phyloP scores from a whole-genome alignment of 108 stramenopile species.

The Chaetoceros muelleri region DNA sequence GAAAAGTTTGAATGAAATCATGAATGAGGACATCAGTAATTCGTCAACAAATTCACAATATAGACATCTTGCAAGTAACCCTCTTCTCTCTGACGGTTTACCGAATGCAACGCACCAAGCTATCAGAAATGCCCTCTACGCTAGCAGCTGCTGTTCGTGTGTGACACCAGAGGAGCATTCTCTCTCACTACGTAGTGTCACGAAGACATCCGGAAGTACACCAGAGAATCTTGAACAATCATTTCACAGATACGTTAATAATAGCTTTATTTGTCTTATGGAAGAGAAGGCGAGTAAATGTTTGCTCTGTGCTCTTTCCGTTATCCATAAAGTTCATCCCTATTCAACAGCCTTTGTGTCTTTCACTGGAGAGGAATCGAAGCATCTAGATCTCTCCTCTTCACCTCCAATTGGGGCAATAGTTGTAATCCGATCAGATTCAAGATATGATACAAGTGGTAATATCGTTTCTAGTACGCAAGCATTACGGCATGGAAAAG shows the following conservation, averaged over 20 bases:
- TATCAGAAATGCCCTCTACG: conserved; percentile 43
- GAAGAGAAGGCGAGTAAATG: conserved; percentile 34
- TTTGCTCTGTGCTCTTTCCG: conserved; percentile 31
- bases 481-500: conserved; percentile 27
- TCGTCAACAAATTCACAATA: conserved; percentile 11
- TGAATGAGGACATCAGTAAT: conserved; percentile 9
- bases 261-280: conserved; percentile 33
- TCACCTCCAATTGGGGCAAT: not conserved
- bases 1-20: conserved; percentile 17
- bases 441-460: not conserved
- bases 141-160: conserved; percentile 32
- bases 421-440: not conserved
- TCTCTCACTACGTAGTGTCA: conserved; percentile 3
- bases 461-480: conserved; percentile 1
- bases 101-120: conserved; percentile 60
- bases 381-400: conserved; percentile 17
- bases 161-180: conserved; percentile 30
- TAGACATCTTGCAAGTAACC: conserved; percentile 12
- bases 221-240: conserved; percentile 32
- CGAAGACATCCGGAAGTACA: conserved; percentile 3
- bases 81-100: conserved; percentile 35
- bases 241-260: conserved; percentile 48
- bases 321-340: conserved; percentile 46
- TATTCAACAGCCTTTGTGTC: conserved; percentile 32
- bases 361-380: conserved; percentile 26